Percentiles rank a stretch among this genome's conserved stretches.
Evolutionary conservation across 805 yeast genomes (phyloP).

Genomic region (Nakazawaea ernobii): DNA sequence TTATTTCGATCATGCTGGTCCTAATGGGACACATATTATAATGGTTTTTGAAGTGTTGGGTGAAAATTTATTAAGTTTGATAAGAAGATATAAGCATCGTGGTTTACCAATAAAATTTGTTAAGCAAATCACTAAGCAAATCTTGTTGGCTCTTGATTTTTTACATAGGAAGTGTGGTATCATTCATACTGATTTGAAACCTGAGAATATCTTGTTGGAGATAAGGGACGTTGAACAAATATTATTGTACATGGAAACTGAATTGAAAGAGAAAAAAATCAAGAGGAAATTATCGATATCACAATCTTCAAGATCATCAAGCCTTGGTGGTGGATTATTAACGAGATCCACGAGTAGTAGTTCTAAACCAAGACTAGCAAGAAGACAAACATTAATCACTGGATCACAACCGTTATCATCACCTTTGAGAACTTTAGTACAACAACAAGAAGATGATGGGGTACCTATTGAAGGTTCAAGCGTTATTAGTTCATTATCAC

Average conservation of each 20-base stretch:
- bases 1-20: conserved; percentile 80
- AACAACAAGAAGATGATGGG: conserved; percentile 27
- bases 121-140: conserved; percentile 51
- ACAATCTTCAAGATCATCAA: conserved; percentile 1
- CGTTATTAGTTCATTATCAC: conserved; percentile 32
- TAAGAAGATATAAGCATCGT: conserved; percentile 56
- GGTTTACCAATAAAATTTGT: conserved; percentile 47
- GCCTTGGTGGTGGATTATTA: not conserved
- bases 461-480: conserved; percentile 13
- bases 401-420: conserved; percentile 94
- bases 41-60: conserved; percentile 98
- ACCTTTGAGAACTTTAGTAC: conserved; percentile 56
- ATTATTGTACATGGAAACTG: conserved; percentile 36
- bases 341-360: not conserved
- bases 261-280: conserved; percentile 26
- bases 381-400: conserved; percentile 73
- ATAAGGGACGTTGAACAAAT: conserved; percentile 49
- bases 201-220: conserved; percentile 60
- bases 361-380: conserved; percentile 33
- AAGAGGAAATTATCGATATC: conserved; percentile 10
- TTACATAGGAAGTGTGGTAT: conserved; percentile 58
- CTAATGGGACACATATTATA: conserved; percentile 88
- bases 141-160: conserved; percentile 50
- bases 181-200: conserved; percentile 72
- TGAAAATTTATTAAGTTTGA: conserved; percentile 82